phyloP scores from a whole-genome alignment of 129 eudicot genomes.

The Sambucus nigra region DNA sequence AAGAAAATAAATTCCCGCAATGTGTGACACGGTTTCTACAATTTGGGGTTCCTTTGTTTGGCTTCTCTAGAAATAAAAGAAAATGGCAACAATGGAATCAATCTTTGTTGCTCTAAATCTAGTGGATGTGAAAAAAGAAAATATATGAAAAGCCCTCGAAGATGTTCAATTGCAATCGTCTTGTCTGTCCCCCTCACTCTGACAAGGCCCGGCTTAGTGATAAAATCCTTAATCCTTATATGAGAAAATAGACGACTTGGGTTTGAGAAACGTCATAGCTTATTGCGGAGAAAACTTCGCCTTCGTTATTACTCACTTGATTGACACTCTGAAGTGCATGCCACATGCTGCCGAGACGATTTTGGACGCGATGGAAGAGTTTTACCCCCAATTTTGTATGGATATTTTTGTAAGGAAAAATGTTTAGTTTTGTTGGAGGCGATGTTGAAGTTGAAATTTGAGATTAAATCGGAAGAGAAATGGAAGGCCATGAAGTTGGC shows the following conservation, averaged over 20 bases:
- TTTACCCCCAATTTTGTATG: slow-evolving; percentile 10
- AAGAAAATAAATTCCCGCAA: no score
- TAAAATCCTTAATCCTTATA: slow-evolving; percentile 22
- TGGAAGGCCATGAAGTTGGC: slow-evolving; percentile 23
- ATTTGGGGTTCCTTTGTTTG: background rate
- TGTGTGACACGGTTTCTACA: no score
- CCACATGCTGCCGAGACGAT: slow-evolving; percentile 22
- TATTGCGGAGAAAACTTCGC: slow-evolving; percentile 18
- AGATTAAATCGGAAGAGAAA: slow-evolving; percentile 14
- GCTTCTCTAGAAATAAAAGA: background rate
- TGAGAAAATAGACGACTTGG: slow-evolving; percentile 32
- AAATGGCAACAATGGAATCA: slow-evolving; percentile 16
- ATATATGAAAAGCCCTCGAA: slow-evolving; percentile 27
- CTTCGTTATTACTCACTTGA: slow-evolving; percentile 15
- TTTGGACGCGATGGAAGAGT: slow-evolving; percentile 27
- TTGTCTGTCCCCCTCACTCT: slow-evolving; percentile 18
- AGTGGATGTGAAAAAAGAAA: slow-evolving; percentile 26
- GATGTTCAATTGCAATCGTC: slow-evolving; percentile 23
- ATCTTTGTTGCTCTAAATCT: slow-evolving; percentile 23
- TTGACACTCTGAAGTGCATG: slow-evolving; percentile 16
- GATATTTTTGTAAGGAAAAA: slow-evolving; percentile 7
- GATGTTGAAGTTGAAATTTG: slow-evolving; percentile 15
- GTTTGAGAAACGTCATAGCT: slow-evolving; percentile 14
- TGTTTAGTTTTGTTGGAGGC: slow-evolving; percentile 33
- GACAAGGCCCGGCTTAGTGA: slow-evolving; percentile 36